A percentile compares a stretch with the other conserved stretches of the same genome.
These are phyloP conservation scores for Aspergillus unguis DNA, from an alignment of 2,329 filamentous ascomycete genomes.

Conservation along the genomic window DNA sequence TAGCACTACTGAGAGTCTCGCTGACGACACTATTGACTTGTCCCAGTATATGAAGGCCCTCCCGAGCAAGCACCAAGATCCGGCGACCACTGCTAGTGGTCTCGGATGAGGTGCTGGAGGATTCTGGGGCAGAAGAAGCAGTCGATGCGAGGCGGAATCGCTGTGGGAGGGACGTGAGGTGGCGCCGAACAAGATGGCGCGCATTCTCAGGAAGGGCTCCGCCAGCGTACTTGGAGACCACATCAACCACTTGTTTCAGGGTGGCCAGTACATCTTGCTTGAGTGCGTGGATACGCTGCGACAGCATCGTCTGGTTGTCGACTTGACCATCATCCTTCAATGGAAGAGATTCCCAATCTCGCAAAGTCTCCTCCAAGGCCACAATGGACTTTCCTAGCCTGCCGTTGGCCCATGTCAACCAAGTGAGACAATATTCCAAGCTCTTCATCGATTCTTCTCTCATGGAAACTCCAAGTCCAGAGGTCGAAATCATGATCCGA, in stretches of 20 bases:
- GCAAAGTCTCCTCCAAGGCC: slow-evolving; percentile 69
- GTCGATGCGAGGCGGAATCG: slow-evolving; percentile 73
- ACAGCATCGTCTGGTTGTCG: slow-evolving; percentile 22
- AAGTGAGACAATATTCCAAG: slow-evolving; percentile 77
- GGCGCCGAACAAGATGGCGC: slow-evolving; percentile 72
- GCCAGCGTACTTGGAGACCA: slow-evolving; percentile 87
- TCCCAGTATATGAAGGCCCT: slow-evolving; percentile 89
- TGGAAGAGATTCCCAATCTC: slow-evolving; percentile 69
- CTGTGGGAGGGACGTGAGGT: slow-evolving; percentile 79
- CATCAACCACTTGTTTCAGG: slow-evolving; percentile 75
- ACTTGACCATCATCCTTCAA: slow-evolving; percentile 25
- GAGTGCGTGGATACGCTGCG: slow-evolving; percentile 62
- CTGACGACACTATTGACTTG: slow-evolving; percentile 86
- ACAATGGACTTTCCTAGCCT: slow-evolving; percentile 73
- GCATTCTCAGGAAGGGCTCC: slow-evolving; percentile 88
- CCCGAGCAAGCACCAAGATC: slow-evolving; percentile 80
- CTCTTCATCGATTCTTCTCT: slow-evolving; percentile 81
- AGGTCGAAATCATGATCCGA: slow-evolving; percentile 83
- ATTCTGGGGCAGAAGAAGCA: slow-evolving; percentile 35
- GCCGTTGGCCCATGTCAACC: slow-evolving; percentile 76
- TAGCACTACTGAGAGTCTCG: slow-evolving; percentile 83
- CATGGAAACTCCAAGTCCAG: slow-evolving; percentile 85
- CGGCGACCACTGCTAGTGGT: slow-evolving; percentile 63
- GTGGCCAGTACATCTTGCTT: slow-evolving; percentile 71
- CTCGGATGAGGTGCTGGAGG: slow-evolving; percentile 37